Evolutionary conservation across 2,329 filamentous ascomycete species (phyloP), one percentile per base, ranked within the genome.

Genomic region (Cordyceps farinosa): DNA sequence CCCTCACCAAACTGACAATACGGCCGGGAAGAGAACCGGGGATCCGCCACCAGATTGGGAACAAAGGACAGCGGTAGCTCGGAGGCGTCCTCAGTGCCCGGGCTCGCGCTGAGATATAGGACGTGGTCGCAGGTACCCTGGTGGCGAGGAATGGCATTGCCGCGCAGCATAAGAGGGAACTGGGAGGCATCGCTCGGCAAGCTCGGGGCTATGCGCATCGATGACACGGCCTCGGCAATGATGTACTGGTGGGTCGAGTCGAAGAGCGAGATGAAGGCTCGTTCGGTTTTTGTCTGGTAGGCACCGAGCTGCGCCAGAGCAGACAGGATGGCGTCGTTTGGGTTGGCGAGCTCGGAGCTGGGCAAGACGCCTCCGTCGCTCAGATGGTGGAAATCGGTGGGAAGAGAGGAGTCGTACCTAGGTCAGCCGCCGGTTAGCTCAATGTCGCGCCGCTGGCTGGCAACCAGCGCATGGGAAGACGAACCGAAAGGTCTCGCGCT

Each of bases 241-340:
- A 82, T 70, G 61, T 82, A 75, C 65, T 84, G 79, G 59, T 75
- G 68, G 10, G 73, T 71, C 5, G 71, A 71, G 68, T 81, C 80
- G 64, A 83, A 82, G 27, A 83, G 72, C 3, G 80, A 82, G 52
- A 84, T 74, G 27, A 82, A 65, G 29, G 73, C 73, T 48, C 80
- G 76, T 27, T 74, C 68, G 6, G 72, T 73, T n/a, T 75, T 72
- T 9, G 82, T 70, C 5, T 78, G 74, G 50, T 79, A 70, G 17
- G 77, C 74, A 3, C 74, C 80, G 32, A 83, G 72, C 67, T 83
- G 80, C 32, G 80, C 79, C 53, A 82, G 77, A 2, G 76, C 75
- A 2, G 77, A 80, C 40, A 84, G 71, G 44, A 70, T 73, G 7
- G 71, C 66, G 57, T 78, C 77, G 27, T 65, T 47, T 17, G 69